phyloP scores from a whole-genome alignment of 2,329 filamentous ascomycete species.

The Aspergillus puulaauensis region DNA sequence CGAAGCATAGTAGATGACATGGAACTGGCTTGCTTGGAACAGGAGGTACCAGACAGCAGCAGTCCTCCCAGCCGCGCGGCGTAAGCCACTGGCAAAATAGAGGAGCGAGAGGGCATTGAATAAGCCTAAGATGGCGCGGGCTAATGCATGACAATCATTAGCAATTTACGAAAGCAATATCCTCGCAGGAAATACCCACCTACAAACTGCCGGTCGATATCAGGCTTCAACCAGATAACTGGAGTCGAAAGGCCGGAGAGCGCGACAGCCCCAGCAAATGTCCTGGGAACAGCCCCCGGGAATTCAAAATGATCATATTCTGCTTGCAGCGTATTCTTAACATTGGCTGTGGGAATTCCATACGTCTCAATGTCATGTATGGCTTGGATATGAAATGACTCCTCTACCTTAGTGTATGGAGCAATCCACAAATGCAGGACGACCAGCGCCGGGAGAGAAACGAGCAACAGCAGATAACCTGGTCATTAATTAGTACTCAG shows the following conservation, averaged over 20 bases:
- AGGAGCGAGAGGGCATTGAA: conserved; percentile 71
- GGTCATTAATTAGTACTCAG: neutral
- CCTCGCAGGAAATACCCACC: conserved; percentile 39
- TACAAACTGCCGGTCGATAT: conserved; percentile 57
- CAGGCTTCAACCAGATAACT: conserved; percentile 58
- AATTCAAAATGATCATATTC: conserved; percentile 89
- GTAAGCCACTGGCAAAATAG: conserved; percentile 64
- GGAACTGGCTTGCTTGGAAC: conserved; percentile 82
- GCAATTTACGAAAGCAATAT: neutral
- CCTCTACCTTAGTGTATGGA: conserved; percentile 96
- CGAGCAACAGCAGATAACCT: conserved; percentile 28
- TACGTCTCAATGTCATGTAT: conserved; percentile 84
- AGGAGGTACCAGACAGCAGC: conserved; percentile 76
- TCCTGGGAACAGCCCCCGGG: conserved; percentile 85
- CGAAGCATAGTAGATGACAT: conserved; percentile 88
- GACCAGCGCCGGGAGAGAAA: conserved; percentile 63
- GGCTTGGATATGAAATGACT: conserved; percentile 97
- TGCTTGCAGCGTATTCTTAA: conserved; percentile 54
- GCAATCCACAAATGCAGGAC: conserved; percentile 69
- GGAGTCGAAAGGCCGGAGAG: conserved; percentile 73
- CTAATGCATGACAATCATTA: conserved; percentile 37
- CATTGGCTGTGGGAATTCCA: conserved; percentile 65
- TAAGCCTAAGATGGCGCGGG: conserved; percentile 73
- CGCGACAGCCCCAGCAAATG: conserved; percentile 78
- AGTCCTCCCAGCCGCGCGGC: conserved; percentile 64